Evolutionary conservation across 148 eudicot genomes (phyloP).

Genomic region (Nepenthes gracilis): DNA sequence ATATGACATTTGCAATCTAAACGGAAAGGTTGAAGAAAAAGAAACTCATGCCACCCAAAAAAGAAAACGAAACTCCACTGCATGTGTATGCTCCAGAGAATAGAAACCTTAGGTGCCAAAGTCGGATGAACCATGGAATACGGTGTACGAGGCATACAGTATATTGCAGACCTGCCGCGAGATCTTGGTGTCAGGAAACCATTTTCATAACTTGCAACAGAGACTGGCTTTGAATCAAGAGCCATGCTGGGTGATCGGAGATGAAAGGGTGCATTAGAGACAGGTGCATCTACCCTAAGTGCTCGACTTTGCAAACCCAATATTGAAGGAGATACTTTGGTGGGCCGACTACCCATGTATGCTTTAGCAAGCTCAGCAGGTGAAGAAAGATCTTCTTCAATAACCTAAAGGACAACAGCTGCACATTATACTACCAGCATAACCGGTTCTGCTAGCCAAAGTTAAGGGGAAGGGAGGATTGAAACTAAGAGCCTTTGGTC

Average conservation of each 20-base stretch:
- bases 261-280: conserved; percentile 17
- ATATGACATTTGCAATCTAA: background rate
- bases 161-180: conserved; percentile 80
- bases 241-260: conserved; percentile 26
- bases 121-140: conserved; percentile 48
- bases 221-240: conserved; percentile 24
- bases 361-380: conserved; percentile 98
- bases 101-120: conserved; percentile 28
- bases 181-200: conserved; percentile 56
- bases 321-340: conserved; percentile 43
- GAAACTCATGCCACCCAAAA: background rate
- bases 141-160: conserved; percentile 85
- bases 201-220: conserved; percentile 32
- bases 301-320: conserved; percentile 34
- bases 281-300: conserved; percentile 25
- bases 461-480: no score
- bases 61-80: background rate
- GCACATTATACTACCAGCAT: background rate
- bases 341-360: conserved; percentile 70
- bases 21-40: background rate
- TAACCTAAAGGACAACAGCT: conserved; percentile 25
- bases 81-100: background rate
- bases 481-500: no score
- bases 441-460: background rate
- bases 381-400: conserved; percentile 57